A percentile compares a stretch with the other conserved stretches of the same genome.
phyloP scores from a whole-genome alignment of 2,329 filamentous ascomycete species.

The Diaporthe australafricana region DNA sequence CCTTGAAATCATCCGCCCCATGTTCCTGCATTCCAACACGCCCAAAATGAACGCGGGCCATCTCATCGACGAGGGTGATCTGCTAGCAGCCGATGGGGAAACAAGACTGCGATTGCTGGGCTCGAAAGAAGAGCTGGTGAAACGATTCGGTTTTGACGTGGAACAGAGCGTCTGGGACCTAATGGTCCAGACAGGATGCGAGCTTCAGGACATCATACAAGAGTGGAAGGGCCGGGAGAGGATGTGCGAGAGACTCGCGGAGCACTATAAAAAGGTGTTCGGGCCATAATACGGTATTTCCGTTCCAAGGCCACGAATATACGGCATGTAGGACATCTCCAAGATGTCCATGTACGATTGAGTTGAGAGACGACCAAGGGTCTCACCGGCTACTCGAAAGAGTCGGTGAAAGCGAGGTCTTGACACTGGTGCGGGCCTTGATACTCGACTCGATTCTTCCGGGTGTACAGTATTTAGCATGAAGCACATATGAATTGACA shows the following conservation, averaged over 20 bases:
- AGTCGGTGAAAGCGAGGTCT: background rate
- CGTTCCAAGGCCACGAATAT: background rate
- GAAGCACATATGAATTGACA: conserved; percentile 13
- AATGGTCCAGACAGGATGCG: conserved; percentile 46
- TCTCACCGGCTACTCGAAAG: background rate
- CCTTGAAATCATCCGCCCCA: conserved; percentile 37
- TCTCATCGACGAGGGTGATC: conserved; percentile 40
- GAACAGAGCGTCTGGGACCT: conserved; percentile 49
- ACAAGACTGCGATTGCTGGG: conserved; percentile 46
- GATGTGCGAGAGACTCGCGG: conserved; percentile 51
- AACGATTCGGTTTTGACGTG: conserved; percentile 46
- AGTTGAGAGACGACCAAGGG: background rate
- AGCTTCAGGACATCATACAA: conserved; percentile 39
- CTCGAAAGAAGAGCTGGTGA: conserved; percentile 41
- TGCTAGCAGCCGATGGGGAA: conserved; percentile 39
- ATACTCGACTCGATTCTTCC: conserved; percentile 15
- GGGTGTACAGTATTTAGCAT: conserved; percentile 6
- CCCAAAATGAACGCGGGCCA: conserved; percentile 49
- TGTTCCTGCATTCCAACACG: conserved; percentile 53
- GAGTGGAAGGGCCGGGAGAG: conserved; percentile 35
- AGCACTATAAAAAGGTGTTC: conserved; percentile 56
- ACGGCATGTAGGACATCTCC: background rate
- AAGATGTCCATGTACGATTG: background rate
- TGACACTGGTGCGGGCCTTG: background rate
- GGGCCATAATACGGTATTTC: background rate